phyloP scores from a whole-genome alignment of 179 eudicot species.

The Silene coronaria region DNA sequence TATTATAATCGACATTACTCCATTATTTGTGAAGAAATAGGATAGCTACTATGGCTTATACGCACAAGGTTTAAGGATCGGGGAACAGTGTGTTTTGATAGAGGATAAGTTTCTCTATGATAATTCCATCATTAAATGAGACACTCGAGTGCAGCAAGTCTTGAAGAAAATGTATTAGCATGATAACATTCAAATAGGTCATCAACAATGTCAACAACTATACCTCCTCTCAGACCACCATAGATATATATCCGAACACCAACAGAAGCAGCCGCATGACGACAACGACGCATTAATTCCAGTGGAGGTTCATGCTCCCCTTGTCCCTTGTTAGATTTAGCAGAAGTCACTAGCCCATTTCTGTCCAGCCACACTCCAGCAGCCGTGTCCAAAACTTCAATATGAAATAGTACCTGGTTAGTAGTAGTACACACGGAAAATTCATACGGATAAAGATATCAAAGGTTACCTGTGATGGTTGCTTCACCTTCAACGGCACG shows the following conservation, averaged over 20 bases:
- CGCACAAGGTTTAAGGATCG: background rate
- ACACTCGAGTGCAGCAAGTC: background rate
- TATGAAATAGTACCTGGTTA: conserved; percentile 13
- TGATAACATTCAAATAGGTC: background rate
- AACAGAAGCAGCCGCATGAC: conserved; percentile 93
- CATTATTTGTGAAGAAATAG: background rate
- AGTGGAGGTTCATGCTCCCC: conserved; percentile 59
- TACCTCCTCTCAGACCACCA: conserved; percentile 99
- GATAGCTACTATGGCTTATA: background rate
- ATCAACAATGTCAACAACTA: background rate
- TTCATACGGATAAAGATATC: background rate
- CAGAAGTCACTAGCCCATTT: conserved; percentile 79
- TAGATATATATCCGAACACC: conserved; percentile 63
- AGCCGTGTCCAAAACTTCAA: conserved; percentile 90
- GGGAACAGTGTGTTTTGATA: background rate
- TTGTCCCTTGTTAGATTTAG: conserved; percentile 51
- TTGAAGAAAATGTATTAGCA: background rate
- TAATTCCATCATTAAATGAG: background rate
- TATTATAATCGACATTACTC: background rate
- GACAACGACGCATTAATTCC: conserved; percentile 91
- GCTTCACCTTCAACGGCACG: conserved; percentile 90
- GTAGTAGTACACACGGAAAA: background rate
- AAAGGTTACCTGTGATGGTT: conserved; percentile 61
- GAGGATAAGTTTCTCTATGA: background rate
- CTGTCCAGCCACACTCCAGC: conserved; percentile 99